These are phyloP conservation scores for Agastache rugosa DNA, from an alignment of 257 asterid genomes.

Conservation along the genomic window DNA sequence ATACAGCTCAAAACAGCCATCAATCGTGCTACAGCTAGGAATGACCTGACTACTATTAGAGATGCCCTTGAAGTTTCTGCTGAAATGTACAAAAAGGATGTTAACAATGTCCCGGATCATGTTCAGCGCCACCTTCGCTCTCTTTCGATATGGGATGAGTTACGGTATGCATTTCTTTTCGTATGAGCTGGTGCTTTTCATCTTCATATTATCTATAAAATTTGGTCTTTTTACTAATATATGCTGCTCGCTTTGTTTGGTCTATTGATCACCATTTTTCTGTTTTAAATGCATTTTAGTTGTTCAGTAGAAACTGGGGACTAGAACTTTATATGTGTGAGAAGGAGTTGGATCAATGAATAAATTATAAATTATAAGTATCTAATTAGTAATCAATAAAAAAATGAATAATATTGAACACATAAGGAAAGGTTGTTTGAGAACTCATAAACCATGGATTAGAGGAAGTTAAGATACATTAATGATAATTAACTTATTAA, in stretches of 20 bases:
- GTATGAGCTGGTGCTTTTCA: not conserved
- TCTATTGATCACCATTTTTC: constrained; percentile 11
- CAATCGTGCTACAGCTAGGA: constrained; percentile 82
- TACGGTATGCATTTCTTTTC: constrained; percentile 65
- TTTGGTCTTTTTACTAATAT: constrained; percentile 19
- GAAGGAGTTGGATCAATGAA: not conserved
- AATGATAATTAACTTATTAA: constrained; percentile 6
- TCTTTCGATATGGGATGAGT: constrained; percentile 91
- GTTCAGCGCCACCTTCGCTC: constrained; percentile 94
- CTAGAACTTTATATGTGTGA: not conserved
- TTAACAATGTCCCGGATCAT: constrained; percentile 81
- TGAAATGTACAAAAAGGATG: constrained; percentile 89
- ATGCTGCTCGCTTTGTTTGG: constrained; percentile 3
- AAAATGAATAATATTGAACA: not conserved
- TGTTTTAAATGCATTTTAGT: constrained; percentile 14
- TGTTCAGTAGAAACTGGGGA: not conserved
- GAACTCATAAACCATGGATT: not conserved
- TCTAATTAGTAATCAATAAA: not conserved
- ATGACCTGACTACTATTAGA: constrained; percentile 91
- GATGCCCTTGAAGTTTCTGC: constrained; percentile 99
- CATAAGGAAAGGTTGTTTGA: not conserved
- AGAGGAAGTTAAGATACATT: not conserved
- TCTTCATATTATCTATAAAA: constrained; percentile 5
- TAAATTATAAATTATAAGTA: not conserved
- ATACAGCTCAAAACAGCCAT: constrained; percentile 91